Evolutionary conservation across 73 alveolate genomes (phyloP), one percentile per base, ranked within the genome.

Genomic region (Tetrahymena elliotti): DNA sequence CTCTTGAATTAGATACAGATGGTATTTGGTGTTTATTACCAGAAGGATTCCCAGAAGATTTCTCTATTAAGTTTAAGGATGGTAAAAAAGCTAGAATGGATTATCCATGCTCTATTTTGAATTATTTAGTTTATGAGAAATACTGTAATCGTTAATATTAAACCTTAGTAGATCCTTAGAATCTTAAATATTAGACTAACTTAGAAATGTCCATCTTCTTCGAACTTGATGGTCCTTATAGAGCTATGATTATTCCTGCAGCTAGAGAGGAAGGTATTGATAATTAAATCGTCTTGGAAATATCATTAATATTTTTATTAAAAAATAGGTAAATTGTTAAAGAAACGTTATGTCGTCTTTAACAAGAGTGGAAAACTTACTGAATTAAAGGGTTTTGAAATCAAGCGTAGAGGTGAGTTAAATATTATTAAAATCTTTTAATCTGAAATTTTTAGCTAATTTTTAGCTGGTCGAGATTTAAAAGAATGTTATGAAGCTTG

Each of bases 21-120:
- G 99, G 99, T 95, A 98, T 99, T 53, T 99, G 99, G 99, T 98
- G 99, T 95, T 96, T 99, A 93, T 96, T 99, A 84, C 99, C 99
- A 20, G 95, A 98, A 96, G 99, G 99, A 33, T 99, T 99, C 96
- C 99, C 99, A 93, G 99, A 99, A 96, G 97, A 97, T 93, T 99
- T 97, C 96, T 96, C 96, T 83, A 96, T 99, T 95, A 97, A 98
- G 94, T 94, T 98, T 93, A 93, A 53, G 84, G 97, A 97, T 95
- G 99, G 99, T 33, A 97, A 97, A 83, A 98, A 97, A 96, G 97
- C 98, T 93, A 98, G 97, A 38, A 97, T 99, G 96, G 97, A 98
- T 84, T 99, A 98, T 97, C 99, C 99, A n/a, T 98, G 99, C 97
- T 97, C 99, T 4, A 99, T 99, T 98, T 95, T 99, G 83, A 99